Conservation (phyloP, 164 flowering plant species). For the Magnolia sinica region DNA sequence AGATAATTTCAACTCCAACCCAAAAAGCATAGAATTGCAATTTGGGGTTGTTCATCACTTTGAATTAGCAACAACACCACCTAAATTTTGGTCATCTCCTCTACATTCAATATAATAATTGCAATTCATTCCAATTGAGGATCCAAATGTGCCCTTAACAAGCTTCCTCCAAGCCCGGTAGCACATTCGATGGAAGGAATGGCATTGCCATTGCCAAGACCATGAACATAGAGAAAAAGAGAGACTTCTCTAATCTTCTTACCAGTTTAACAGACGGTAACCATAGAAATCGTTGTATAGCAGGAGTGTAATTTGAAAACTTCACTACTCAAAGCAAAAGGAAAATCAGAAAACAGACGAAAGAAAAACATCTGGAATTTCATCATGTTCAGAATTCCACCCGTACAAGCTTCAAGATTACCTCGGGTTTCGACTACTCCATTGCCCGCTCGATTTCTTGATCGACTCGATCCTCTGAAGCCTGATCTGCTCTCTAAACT, state of each 20-base stretch:
- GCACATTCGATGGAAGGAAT: not conserved
- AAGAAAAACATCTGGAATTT: not conserved
- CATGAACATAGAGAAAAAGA: not conserved
- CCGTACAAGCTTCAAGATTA: not conserved
- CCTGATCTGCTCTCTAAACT: slow-evolving; percentile 92
- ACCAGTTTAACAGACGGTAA: not conserved
- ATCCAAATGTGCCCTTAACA: not conserved
- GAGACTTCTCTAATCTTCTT: slow-evolving; percentile 2
- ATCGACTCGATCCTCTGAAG: slow-evolving; percentile 72
- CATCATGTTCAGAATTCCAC: not conserved
- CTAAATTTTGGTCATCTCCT: not conserved
- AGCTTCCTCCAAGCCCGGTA: not conserved
- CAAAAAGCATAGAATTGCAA: not conserved
- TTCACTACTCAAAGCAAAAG: not conserved
- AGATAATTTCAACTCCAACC: not conserved
- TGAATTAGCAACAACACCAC: not conserved
- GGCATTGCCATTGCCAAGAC: not conserved
- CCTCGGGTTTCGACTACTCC: not conserved
- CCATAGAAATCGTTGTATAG: not conserved
- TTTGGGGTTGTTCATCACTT: not conserved
- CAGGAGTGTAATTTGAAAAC: not conserved
- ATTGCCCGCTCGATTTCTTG: slow-evolving; percentile 9
- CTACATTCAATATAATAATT: too few relatives aligned
- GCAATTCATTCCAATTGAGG: not conserved
- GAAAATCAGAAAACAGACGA: not conserved